phyloP scores from a whole-genome alignment of 148 eudicot species.

The Cornus kousa region DNA sequence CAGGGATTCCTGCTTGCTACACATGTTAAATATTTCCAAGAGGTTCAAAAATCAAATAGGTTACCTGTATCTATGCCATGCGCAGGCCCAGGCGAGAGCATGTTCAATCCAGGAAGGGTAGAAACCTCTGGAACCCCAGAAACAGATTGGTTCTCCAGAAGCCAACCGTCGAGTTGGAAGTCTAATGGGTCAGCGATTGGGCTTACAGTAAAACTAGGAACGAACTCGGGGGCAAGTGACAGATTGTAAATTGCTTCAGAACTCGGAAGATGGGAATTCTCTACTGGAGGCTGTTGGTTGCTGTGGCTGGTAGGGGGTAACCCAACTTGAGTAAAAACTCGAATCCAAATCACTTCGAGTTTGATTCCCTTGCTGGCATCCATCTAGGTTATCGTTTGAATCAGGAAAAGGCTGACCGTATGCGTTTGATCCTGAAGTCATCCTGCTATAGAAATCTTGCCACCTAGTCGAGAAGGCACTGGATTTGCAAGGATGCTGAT shows the following conservation, averaged over 20 bases:
- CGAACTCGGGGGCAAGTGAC: slow-evolving; percentile 16
- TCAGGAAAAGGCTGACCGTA: slow-evolving; percentile 25
- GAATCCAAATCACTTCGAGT: slow-evolving; percentile 14
- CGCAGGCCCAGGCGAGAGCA: slow-evolving; percentile 29
- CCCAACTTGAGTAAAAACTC: slow-evolving; percentile 11
- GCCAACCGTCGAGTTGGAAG: slow-evolving; percentile 6
- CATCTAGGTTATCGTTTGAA: slow-evolving; percentile 22
- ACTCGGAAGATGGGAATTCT: slow-evolving; percentile 18
- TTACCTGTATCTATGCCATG: neutral
- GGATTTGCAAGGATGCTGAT: neutral
- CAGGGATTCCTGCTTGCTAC: neutral
- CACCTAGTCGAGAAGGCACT: slow-evolving; percentile 7
- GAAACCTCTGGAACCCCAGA: slow-evolving; percentile 6
- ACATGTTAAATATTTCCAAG: neutral
- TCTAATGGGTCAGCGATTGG: slow-evolving; percentile 19
- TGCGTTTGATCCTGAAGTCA: neutral
- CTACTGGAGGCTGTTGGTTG: slow-evolving; percentile 23
- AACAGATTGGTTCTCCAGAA: neutral
- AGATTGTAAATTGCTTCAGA: slow-evolving; percentile 17
- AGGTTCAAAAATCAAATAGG: slow-evolving; percentile 46
- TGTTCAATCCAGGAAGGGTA: slow-evolving; percentile 23
- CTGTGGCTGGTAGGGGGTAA: slow-evolving; percentile 14
- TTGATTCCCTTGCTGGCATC: slow-evolving; percentile 23
- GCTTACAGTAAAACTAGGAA: slow-evolving; percentile 16
- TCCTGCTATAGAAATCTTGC: slow-evolving; percentile 1